Evolutionary conservation across 306 rosid genomes (phyloP).

Genomic region (Gillenia trifoliata): DNA sequence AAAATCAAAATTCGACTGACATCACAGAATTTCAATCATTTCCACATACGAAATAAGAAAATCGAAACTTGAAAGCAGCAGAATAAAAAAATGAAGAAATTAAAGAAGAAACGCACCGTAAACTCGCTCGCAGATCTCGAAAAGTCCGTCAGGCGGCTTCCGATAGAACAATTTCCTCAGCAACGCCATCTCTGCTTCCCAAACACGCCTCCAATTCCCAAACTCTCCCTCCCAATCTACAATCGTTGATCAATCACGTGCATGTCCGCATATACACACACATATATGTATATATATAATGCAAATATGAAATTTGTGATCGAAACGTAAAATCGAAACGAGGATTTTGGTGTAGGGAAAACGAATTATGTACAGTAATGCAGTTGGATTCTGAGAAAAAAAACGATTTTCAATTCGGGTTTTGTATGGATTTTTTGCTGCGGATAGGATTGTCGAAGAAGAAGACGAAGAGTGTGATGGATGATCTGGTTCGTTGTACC

Average conservation of each 20-base stretch:
- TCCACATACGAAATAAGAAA: background rate
- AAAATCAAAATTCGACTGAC: background rate
- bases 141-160: conserved; percentile 87
- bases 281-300: background rate
- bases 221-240: background rate
- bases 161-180: conserved; percentile 85
- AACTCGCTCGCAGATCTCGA: conserved; percentile 86
- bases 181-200: conserved; percentile 46
- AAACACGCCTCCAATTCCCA: background rate
- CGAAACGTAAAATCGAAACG: background rate
- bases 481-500: background rate
- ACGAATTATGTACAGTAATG: background rate
- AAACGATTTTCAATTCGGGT: background rate
- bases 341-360: background rate
- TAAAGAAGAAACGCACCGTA: conserved; percentile 47
- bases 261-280: background rate
- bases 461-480: background rate
- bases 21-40: background rate
- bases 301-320: background rate
- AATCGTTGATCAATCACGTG: background rate
- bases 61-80: background rate
- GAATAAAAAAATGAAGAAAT: background rate
- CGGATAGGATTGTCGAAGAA: background rate
- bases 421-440: background rate
- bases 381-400: background rate